Evolutionary conservation across 495 filamentous ascomycete genomes (phyloP), one percentile per base, ranked within the genome.

Genomic region (Penicillium dipodomyicola): DNA sequence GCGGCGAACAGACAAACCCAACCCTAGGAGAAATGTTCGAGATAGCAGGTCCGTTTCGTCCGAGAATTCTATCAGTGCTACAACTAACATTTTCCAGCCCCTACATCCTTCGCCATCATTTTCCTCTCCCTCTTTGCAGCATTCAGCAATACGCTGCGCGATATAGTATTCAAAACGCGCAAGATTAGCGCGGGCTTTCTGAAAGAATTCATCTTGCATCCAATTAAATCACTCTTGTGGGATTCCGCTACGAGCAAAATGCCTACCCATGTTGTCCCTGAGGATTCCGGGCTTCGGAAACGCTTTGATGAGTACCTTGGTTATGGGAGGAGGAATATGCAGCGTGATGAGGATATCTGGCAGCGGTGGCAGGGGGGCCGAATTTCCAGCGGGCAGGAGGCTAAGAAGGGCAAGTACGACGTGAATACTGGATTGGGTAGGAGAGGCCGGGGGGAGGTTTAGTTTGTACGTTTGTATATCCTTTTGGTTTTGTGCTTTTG

Each of bases 21-120:
- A 59, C 67, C 2, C 33, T 77, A 17, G 57, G 41, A 32, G 46
- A 58, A 12, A 77, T 80, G 64, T 57, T 77, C 20, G 58, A 60
- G 8, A 73, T 78, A 25, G 69, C 73, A 22, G 69, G 71, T 72
- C 64, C 1, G 32, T 25, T 22, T 15, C 17, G 9, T 45, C 22
- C n/a, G 5, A 22, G 29, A 17, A 27, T 4, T 7, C 17, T 27
- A 27, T 30, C 3, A 8, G 14, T 10, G 23, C 14, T 6, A 32
- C 44, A 37, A 32, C 62, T 65, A 35, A 73, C 53, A 48, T 35
- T 39, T 2, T 33, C 7, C 32, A 76, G 73, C 62, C 19, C 73
- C 73, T 7, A 60, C 72, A 11, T 74, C 72, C 14, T 49, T 77
- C 45, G 74, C 67, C 11, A 73, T 79, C 6, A 79, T 80, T 7